Evolutionary conservation across 345 rosid genomes (phyloP).

Genomic region (Carallia pectinifolia): DNA sequence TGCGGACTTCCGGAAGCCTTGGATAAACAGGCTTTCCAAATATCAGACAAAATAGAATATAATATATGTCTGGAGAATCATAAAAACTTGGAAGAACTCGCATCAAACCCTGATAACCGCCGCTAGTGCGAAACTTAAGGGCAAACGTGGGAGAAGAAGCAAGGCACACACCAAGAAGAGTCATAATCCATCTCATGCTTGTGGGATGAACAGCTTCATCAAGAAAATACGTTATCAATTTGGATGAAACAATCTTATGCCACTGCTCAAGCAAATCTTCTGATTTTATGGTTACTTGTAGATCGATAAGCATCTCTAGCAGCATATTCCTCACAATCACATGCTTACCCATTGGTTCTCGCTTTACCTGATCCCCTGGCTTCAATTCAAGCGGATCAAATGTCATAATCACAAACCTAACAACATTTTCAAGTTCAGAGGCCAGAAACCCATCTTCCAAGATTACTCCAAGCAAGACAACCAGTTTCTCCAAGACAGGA

Average conservation of each 20-base stretch:
- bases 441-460: slow-evolving; percentile 94
- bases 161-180: slow-evolving; percentile 93
- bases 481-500: slow-evolving; percentile 93
- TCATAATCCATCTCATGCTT: slow-evolving; percentile 99
- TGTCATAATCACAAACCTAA: slow-evolving; percentile 94
- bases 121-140: slow-evolving; percentile 85
- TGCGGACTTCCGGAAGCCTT: slow-evolving; percentile 94
- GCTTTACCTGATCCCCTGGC: slow-evolving; percentile 59
- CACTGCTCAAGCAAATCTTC: slow-evolving; percentile 96
- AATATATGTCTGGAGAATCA: slow-evolving; percentile 98
- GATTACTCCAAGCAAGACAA: slow-evolving; percentile 93
- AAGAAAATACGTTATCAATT: slow-evolving; percentile 88
- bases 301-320: slow-evolving; percentile 97
- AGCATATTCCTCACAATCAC: slow-evolving; percentile 98
- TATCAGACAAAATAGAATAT: slow-evolving; percentile 88
- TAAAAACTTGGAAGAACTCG: slow-evolving; percentile 90
- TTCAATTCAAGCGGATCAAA: slow-evolving; percentile 93
- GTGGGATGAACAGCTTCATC: slow-evolving; percentile 99
- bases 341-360: slow-evolving; percentile 96
- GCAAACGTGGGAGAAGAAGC: slow-evolving; percentile 92
- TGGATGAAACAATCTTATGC: slow-evolving; percentile 98
- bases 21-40: slow-evolving; percentile 98
- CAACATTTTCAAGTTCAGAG: slow-evolving; percentile 94
- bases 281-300: slow-evolving; percentile 90
- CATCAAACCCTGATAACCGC: slow-evolving; percentile 87